Conservation (phyloP, 2,329 filamentous ascomycete species). For the Penicillium vulpinum region DNA sequence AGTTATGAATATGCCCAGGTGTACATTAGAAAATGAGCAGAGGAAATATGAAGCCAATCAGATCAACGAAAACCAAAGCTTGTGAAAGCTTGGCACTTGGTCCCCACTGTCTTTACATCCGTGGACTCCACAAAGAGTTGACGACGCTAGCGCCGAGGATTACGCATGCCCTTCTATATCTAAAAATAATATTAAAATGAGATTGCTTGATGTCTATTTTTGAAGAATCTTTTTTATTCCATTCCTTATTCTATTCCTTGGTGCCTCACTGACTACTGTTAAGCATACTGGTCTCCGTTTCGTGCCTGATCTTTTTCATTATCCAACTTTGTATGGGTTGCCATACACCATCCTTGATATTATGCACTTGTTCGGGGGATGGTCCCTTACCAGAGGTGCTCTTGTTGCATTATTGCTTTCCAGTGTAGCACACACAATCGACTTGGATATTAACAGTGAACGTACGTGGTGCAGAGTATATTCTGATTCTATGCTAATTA, state of each 20-base stretch:
- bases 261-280: not conserved
- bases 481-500: not conserved
- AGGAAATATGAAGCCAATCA: not conserved
- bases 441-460: constrained; percentile 29
- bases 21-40: not conserved
- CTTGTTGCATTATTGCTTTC: constrained; percentile 7
- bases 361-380: constrained; percentile 11
- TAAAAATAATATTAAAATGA: constrained; percentile 8
- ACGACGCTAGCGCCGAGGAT: constrained; percentile 28
- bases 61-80: constrained; percentile 16
- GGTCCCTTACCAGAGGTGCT: not conserved
- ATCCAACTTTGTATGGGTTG: not conserved
- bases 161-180: constrained; percentile 23
- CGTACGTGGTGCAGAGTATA: constrained; percentile 14
- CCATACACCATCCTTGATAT: not conserved
- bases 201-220: not conserved
- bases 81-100: constrained; percentile 16
- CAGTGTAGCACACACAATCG: constrained; percentile 19
- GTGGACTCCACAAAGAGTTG: constrained; percentile 20
- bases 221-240: not conserved
- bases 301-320: not conserved
- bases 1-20: not conserved
- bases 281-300: not conserved
- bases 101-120: constrained; percentile 4
- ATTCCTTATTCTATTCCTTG: not conserved